Base-by-base conservation (phyloP, 768 basidiomycete genomes). In the Dentipellis sp. region DNA sequence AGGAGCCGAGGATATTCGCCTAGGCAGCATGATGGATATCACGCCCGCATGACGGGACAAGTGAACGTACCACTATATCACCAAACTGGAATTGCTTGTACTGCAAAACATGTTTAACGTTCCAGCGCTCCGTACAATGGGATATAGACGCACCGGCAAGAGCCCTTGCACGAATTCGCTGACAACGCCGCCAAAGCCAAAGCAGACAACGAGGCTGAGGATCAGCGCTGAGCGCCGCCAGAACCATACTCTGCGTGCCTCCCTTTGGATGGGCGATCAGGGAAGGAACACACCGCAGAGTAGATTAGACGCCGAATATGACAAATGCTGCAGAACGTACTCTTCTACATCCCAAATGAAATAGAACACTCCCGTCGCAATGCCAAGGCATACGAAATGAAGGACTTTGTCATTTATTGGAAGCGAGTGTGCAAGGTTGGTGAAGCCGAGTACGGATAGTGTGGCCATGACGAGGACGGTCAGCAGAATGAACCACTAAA, bases 311-410 rank as follows among this genome's bases (percentile, higher is more conserved):
- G 49, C 36, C 48, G 11, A 37, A 35, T 34, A 38, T 17, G 11
- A 11, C 38, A 22, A 46, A 7, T 59, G 45, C 49, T 38, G 22
- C 53, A 4, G 19, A 17, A 72, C 87, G 67, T 62, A 93, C 90
- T 93, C 91, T 57, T 93, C 91, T 9, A 91, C 83, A 63, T 93
- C 91, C 36, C 90, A 78, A 49, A 92, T 88, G 64, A 91, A 92
- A 69, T 91, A 93, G 68, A 92, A 92, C 6, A 91, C 80, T 3
- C 71, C 83, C 0, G 89, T 93, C 1, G 89, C 88, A 22, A 88
- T 59, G 54, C 75, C 74, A 56, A 93, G 86, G 67, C 88, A 91
- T 10, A 87, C 62, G 65, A 93, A 89, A 64, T 88, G 91, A 23
- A 91, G 70, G 14, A 91, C 66, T 69, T 91, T 91, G 78, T 86